A percentile compares a stretch with the other conserved stretches of the same genome.
Conservation (phyloP, 495 filamentous ascomycete genomes). For the Trichoderma reesei region DNA sequence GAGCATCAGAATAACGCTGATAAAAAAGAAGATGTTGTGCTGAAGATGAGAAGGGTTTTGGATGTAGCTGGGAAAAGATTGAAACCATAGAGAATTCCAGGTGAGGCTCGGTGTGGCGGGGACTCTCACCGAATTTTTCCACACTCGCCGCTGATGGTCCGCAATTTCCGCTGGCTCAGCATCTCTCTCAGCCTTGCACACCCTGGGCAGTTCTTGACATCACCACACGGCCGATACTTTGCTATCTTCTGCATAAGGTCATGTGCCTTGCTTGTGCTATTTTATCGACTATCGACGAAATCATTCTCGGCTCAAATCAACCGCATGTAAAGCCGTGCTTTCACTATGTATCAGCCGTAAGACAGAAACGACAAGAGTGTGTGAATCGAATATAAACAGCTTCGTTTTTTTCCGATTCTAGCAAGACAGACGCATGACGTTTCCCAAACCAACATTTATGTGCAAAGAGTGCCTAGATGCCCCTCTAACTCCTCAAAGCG, state of each 20-base stretch:
- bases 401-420: slow-evolving; percentile 12
- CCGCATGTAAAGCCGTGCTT: background rate
- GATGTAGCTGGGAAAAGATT: background rate
- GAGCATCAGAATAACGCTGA: background rate
- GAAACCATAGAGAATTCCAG: background rate
- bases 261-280: too few relatives aligned
- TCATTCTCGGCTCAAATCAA: too few relatives aligned
- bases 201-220: too few relatives aligned
- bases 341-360: background rate
- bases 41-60: background rate
- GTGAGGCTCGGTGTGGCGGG: slow-evolving; percentile 7
- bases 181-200: too few relatives aligned
- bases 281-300: too few relatives aligned
- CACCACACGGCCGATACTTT: too few relatives aligned
- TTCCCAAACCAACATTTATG: slow-evolving; percentile 3
- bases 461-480: slow-evolving; percentile 11
- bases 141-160: too few relatives aligned
- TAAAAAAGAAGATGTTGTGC: background rate
- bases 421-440: background rate
- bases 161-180: background rate
- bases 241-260: too few relatives aligned
- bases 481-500: slow-evolving; percentile 24
- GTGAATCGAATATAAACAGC: slow-evolving; percentile 14
- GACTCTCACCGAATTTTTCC: background rate
- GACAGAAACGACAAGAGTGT: too few relatives aligned